These are phyloP conservation scores for Lipomyces yamadae DNA, from an alignment of 805 yeast species.

Conservation along the genomic window DNA sequence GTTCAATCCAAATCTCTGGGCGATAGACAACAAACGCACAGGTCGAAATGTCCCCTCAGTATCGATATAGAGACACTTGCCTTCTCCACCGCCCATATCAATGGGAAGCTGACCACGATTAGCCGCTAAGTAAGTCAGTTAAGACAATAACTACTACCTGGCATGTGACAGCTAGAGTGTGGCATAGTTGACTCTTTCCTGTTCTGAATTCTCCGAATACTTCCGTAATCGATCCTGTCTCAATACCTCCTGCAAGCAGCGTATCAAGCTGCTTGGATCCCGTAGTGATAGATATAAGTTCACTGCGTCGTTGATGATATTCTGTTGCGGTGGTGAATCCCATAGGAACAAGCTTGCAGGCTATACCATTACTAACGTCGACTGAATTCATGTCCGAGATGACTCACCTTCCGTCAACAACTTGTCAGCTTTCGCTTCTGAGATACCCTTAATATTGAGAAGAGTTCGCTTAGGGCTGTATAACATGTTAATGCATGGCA, in stretches of 20 bases:
- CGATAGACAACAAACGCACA: slow-evolving; percentile 83
- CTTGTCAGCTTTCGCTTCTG: slow-evolving; percentile 93
- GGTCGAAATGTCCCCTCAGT: slow-evolving; percentile 98
- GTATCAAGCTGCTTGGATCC: slow-evolving; percentile 95
- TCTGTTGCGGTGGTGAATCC: slow-evolving; percentile 98
- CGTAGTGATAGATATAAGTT: slow-evolving; percentile 89
- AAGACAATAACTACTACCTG: slow-evolving; percentile 51
- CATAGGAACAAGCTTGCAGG: slow-evolving; percentile 86
- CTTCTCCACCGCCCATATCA: slow-evolving; percentile 98
- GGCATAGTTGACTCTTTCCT: slow-evolving; percentile 96
- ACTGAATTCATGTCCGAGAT: background rate
- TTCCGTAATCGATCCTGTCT: slow-evolving; percentile 96
- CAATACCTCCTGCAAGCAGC: slow-evolving; percentile 92
- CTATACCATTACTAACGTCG: slow-evolving; percentile 43
- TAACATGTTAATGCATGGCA: background rate
- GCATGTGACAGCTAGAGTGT: slow-evolving; percentile 94
- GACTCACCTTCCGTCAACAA: slow-evolving; percentile 60
- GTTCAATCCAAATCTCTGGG: slow-evolving; percentile 86
- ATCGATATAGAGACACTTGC: slow-evolving; percentile 92
- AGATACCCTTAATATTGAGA: slow-evolving; percentile 82
- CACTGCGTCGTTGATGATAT: slow-evolving; percentile 86
- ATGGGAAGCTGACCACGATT: slow-evolving; percentile 63
- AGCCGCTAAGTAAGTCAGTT: background rate
- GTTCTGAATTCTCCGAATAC: slow-evolving; percentile 97
- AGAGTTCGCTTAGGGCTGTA: slow-evolving; percentile 72